These are phyloP conservation scores for Cutaneotrichosporon mucoides DNA, from an alignment of 1,284 basidiomycete genomes.

Conservation along the genomic window DNA sequence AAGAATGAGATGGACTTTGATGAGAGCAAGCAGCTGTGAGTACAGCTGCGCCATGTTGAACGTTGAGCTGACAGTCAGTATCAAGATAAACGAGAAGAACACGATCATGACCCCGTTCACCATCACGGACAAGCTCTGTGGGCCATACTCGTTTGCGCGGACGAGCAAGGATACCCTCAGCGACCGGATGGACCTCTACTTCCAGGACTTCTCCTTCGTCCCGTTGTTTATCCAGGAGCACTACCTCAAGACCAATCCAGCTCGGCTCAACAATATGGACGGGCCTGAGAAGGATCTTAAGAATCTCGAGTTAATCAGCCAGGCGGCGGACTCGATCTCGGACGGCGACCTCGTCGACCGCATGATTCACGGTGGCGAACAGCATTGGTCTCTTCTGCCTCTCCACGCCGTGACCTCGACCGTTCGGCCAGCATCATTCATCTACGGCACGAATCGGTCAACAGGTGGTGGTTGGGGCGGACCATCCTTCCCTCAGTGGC, in stretches of 20 bases:
- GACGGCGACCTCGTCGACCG: conserved; percentile 93
- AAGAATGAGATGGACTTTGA: conserved; percentile 81
- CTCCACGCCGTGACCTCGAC: conserved; percentile 86
- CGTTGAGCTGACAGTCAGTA: conserved; percentile 51
- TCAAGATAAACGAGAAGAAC: conserved; percentile 87
- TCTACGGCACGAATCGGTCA: conserved; percentile 60
- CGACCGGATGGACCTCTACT: conserved; percentile 95
- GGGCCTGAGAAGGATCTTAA: conserved; percentile 66
- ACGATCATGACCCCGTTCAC: conserved; percentile 86
- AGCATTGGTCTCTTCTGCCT: conserved; percentile 95
- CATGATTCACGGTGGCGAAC: conserved; percentile 93
- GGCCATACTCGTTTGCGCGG: conserved; percentile 80
- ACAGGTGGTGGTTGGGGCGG: conserved; percentile 58
- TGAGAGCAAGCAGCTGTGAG: conserved; percentile 80
- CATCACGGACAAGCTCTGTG: conserved; percentile 76
- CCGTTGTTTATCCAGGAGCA: conserved; percentile 97
- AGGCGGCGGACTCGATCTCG: conserved; percentile 84
- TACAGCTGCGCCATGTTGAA: conserved; percentile 13
- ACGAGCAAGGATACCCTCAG: conserved; percentile 75
- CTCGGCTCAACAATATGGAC: conserved; percentile 55
- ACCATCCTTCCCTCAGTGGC: conserved; percentile 83
- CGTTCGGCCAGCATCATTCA: conserved; percentile 73
- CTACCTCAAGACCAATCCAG: conserved; percentile 77
- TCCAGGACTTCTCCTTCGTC: conserved; percentile 90
- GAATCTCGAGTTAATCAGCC: conserved; percentile 75